Conservation (phyloP, 1,284 basidiomycete genomes). For the Psilocybe mexicana region DNA sequence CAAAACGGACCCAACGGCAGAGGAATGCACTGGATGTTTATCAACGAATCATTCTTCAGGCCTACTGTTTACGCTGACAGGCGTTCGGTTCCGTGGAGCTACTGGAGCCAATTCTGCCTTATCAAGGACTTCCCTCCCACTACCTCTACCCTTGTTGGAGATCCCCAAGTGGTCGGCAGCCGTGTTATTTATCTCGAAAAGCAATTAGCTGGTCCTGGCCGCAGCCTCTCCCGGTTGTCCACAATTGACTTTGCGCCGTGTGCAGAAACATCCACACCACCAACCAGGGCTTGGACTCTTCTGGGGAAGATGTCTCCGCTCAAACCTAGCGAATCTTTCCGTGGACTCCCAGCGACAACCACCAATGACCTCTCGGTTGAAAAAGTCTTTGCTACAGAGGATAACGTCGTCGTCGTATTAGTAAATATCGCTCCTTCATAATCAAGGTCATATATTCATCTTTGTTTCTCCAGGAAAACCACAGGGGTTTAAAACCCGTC, state of each 20-base stretch:
- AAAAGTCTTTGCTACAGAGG: conserved; percentile 44
- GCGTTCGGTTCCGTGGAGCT: conserved; percentile 41
- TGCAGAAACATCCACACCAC: conserved; percentile 31
- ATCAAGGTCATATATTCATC: conserved; percentile 3
- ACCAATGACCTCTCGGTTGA: conserved; percentile 40
- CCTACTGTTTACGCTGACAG: conserved; percentile 39
- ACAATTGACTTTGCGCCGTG: conserved; percentile 45
- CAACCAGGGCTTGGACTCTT: conserved; percentile 38
- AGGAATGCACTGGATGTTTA: conserved; percentile 43
- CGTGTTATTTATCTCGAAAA: conserved; percentile 45
- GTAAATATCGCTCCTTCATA: conserved; percentile 28
- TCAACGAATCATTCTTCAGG: conserved; percentile 46
- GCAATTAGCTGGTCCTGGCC: conserved; percentile 21
- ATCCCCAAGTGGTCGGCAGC: conserved; percentile 42
- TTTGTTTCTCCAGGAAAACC: conserved; percentile 34
- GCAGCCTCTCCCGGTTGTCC: conserved; percentile 32
- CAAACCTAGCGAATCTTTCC: conserved; percentile 39
- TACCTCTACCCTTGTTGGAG: conserved; percentile 24
- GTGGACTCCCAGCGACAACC: conserved; percentile 40
- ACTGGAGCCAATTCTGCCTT: conserved; percentile 46
- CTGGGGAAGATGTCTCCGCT: conserved; percentile 39
- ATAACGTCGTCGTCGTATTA: conserved; percentile 48
- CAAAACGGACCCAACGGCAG: conserved; percentile 24
- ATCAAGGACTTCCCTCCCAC: conserved; percentile 38
- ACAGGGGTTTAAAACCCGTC: conserved; percentile 37